Conservation (phyloP, 2,329 filamentous ascomycete genomes). For the Colletotrichum sp. region DNA sequence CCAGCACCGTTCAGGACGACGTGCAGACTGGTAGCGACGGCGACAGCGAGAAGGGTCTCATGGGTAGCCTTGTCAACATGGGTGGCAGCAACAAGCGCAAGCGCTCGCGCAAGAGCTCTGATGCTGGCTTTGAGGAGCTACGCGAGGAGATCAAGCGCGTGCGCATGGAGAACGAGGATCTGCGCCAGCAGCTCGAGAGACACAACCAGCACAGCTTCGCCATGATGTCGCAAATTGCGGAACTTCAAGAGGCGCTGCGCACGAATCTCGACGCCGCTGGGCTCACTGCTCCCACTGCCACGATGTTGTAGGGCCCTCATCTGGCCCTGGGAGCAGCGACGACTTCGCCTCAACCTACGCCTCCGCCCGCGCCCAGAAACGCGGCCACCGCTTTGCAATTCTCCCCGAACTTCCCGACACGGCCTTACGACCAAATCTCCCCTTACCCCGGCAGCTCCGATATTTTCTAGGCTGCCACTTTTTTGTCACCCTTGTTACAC, state of each 20-base stretch:
- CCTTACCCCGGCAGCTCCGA: conserved; percentile 9
- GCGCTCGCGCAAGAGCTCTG: conserved; percentile 30
- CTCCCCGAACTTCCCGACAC: neutral
- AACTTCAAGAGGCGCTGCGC: conserved; percentile 48
- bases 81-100: conserved; percentile 52
- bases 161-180: conserved; percentile 67
- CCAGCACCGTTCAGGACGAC: conserved; percentile 36
- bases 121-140: conserved; percentile 57
- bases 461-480: conserved; percentile 1
- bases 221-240: conserved; percentile 54
- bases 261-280: conserved; percentile 27
- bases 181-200: conserved; percentile 54
- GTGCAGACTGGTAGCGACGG: conserved; percentile 48
- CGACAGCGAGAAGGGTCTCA: conserved; percentile 43
- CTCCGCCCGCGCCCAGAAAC: neutral
- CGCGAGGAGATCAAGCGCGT: conserved; percentile 71
- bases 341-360: neutral
- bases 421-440: conserved; percentile 13
- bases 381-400: neutral
- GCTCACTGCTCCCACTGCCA: conserved; percentile 41
- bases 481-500: neutral
- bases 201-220: conserved; percentile 50
- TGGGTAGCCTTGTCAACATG: conserved; percentile 27
- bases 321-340: conserved; percentile 25
- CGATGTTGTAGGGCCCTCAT: conserved; percentile 39